Evolutionary conservation across 768 basidiomycete genomes (phyloP), one percentile per base, ranked within the genome.

Genomic region (Mrakia blollopis): DNA sequence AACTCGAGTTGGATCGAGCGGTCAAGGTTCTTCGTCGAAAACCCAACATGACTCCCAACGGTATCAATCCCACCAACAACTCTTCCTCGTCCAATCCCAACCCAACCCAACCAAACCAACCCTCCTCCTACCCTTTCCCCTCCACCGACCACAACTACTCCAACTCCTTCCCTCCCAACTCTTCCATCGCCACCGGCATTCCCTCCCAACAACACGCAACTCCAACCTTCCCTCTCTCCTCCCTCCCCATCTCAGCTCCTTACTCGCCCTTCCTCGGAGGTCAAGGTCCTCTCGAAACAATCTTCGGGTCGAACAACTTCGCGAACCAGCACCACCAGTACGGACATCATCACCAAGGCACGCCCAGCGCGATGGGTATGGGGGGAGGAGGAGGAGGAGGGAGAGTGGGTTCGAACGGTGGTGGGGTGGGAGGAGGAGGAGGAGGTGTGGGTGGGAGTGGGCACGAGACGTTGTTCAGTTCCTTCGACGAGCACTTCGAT

Each of bases 1-100:
- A 78, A 35, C 65, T 39, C 10, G 77, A 78, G 54, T 37, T 78
- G 35, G 73, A 78, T 6, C 63, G 73, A 28, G 77, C 77, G 23
- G 50, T 78, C 73, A 78, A 78, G 61, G 28, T 72, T 50, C 35
- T 37, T 14, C 47, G 69, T 1, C 44, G 69, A 2, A 71, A 71
- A 35, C 47, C 44, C 41, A 71, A 47, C 47, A 50, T 16, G 6
- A 71, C 65, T 18, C 65, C 65, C 21, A 72, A 30, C n/a, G 50
- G 71, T 13, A 11, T 28, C 52, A 10, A 32, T 14, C 10, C 71
- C 30, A 30, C 35, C 28, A 68, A 25, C 35, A 21, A 39, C 5
- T 47, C 69, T 8, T 47, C 47, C 41, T 21, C 18, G 3, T 52
- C 44, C 11, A 50, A 47, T 30, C 57, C 57, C 1, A 63, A 63